These are phyloP conservation scores for Dothidotthia symphoricarpi DNA, from an alignment of 2,329 filamentous ascomycete species.

Conservation along the genomic window DNA sequence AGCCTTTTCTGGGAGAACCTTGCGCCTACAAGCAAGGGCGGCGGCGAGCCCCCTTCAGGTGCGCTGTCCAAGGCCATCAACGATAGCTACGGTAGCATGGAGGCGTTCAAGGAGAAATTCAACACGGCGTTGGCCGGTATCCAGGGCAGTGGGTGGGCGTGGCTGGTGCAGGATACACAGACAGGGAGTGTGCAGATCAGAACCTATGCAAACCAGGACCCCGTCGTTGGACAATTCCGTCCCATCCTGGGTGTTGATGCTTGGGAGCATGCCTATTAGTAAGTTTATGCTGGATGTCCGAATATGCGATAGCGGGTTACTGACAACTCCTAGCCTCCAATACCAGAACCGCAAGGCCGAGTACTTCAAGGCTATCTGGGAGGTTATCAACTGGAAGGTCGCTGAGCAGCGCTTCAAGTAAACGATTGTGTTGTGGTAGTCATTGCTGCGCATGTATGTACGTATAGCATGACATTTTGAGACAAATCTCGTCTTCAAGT, in stretches of 20 bases:
- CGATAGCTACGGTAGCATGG: constrained; percentile 58
- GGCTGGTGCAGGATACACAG: constrained; percentile 62
- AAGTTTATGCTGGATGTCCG: too few relatives aligned
- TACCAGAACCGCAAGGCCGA: constrained; percentile 97
- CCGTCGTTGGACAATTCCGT: constrained; percentile 77
- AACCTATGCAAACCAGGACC: constrained; percentile 84
- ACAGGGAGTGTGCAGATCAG: constrained; percentile 61
- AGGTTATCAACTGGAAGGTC: constrained; percentile 93
- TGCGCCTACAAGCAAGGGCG: constrained; percentile 64
- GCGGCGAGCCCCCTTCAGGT: constrained; percentile 62
- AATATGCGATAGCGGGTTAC: not conserved
- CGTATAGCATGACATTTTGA: too few relatives aligned
- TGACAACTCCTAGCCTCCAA: constrained; percentile 59
- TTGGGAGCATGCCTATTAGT: constrained; percentile 95
- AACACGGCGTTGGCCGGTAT: constrained; percentile 63
- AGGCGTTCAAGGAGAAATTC: constrained; percentile 62
- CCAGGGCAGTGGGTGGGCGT: constrained; percentile 65
- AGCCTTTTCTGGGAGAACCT: constrained; percentile 69
- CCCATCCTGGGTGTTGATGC: constrained; percentile 88
- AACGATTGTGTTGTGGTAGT: constrained; percentile 6
- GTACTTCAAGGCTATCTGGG: constrained; percentile 92
- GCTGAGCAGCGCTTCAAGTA: constrained; percentile 73
- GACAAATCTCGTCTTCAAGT: too few relatives aligned
- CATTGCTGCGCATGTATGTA: not conserved
- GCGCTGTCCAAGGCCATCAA: constrained; percentile 59